Conservation (phyloP, 2,329 filamentous ascomycete species). For the Pseudogymnoascus sp. region DNA sequence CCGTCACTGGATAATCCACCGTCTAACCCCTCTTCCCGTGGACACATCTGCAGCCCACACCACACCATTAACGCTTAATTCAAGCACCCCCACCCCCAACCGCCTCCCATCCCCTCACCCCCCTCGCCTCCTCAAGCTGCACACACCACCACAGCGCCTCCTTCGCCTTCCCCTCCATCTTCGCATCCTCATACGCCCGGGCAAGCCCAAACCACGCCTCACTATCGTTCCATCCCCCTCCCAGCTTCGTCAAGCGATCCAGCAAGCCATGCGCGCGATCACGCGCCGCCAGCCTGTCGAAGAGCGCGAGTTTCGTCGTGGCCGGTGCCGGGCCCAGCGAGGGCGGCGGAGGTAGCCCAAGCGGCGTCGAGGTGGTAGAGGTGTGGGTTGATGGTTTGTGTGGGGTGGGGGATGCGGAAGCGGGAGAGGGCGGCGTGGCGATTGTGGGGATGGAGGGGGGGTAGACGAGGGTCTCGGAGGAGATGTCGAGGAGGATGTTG, state of each 20-base stretch:
- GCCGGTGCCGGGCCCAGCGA: slow-evolving; percentile 9
- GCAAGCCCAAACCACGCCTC: slow-evolving; percentile 92
- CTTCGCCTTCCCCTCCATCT: slow-evolving; percentile 79
- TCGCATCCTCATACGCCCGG: slow-evolving; percentile 79
- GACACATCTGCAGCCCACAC: neutral
- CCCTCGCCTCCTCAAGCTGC: slow-evolving; percentile 80
- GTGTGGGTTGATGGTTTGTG: neutral
- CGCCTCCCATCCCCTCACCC: slow-evolving; percentile 70
- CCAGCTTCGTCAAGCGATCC: slow-evolving; percentile 75
- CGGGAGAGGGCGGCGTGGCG: slow-evolving; percentile 17
- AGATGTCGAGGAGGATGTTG: slow-evolving; percentile 80
- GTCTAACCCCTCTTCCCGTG: neutral
- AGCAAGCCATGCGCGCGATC: slow-evolving; percentile 84
- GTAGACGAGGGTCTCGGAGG: slow-evolving; percentile 60
- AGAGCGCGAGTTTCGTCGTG: slow-evolving; percentile 16
- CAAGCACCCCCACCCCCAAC: slow-evolving; percentile 53
- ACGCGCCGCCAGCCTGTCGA: slow-evolving; percentile 76
- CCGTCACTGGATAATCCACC: neutral
- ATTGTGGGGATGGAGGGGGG: slow-evolving; percentile 38
- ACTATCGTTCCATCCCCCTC: slow-evolving; percentile 79
- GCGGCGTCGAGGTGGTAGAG: neutral
- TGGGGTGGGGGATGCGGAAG: slow-evolving; percentile 19
- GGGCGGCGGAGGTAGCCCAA: neutral
- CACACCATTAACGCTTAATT: neutral
- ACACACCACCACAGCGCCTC: slow-evolving; percentile 97